Conservation (phyloP, 140 eudicot species). For the Senecio squalidus region DNA sequence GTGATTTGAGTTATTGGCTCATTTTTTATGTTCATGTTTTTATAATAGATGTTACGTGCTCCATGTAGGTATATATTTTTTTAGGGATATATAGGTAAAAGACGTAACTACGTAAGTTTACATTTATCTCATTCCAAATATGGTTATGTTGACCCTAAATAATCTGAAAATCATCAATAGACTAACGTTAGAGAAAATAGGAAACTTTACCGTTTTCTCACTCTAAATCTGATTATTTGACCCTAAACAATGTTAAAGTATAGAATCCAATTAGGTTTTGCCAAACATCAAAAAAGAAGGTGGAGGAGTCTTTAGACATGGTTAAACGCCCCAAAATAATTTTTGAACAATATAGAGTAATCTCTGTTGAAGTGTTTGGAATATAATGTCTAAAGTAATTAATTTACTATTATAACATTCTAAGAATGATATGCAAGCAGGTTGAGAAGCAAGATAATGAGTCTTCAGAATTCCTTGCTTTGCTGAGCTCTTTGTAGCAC, state of each 20-base stretch:
- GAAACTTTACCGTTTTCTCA: too few relatives aligned
- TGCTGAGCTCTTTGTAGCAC: slow-evolving; percentile 39
- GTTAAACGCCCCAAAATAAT: too few relatives aligned
- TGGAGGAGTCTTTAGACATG: background rate
- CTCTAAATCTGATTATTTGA: background rate
- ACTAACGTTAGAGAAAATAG: too few relatives aligned
- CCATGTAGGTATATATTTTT: background rate
- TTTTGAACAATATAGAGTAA: too few relatives aligned
- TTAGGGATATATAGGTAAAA: background rate
- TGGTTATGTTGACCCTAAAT: too few relatives aligned
- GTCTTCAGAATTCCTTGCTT: slow-evolving; percentile 42
- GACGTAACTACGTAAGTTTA: background rate
- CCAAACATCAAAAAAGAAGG: background rate
- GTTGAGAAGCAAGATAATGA: slow-evolving; percentile 54
- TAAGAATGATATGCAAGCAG: too few relatives aligned
- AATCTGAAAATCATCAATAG: too few relatives aligned
- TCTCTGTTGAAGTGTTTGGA: background rate
- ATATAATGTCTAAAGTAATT: background rate
- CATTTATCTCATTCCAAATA: background rate
- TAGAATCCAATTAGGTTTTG: background rate
- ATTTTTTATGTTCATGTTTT: background rate
- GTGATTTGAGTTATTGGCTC: background rate
- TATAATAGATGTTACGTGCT: background rate
- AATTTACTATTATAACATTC: slow-evolving; percentile 2
- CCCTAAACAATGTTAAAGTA: background rate